Evolutionary conservation across 352 stramenopile genomes (phyloP), one percentile per base, ranked within the genome.

Genomic region (Globisporangium radiosum): DNA sequence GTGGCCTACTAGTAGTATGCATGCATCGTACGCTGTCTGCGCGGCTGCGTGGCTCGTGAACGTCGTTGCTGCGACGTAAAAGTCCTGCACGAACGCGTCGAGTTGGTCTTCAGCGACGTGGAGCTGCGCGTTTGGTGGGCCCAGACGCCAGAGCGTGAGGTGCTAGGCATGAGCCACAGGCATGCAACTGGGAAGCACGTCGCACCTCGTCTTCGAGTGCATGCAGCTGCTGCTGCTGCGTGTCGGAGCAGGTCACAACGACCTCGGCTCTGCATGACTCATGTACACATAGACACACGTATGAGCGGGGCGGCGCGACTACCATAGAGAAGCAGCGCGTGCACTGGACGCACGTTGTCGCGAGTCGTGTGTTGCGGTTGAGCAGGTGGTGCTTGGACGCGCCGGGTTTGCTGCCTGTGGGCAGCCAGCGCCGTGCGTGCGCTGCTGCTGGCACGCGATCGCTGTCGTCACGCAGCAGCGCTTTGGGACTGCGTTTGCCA

Each of bases 311-410:
- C 25, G 25, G 25, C 2, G 25, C 25, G 25, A 33, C 25, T 33
- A 33, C 25, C 25, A 33, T 3, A 33, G 25, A 33, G 25, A 33
- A 33, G 25, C 25, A 33, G 25, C 25, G 25, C 25, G 25, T 33
- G 25, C 25, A 33, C 25, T 33, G 25, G 25, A 33, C 25, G 25
- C 25, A 33, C 25, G 25, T 33, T 33, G 25, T 33, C 25, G 25
- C 25, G 25, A 33, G 25, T 33, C 25, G 25, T 33, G 25, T 33
- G 25, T 3, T 3, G 25, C 25, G 66, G 25, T 56, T 40, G 39
- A 56, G 36, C 47, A 62, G 63, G 54, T 89, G 79, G 54, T 89
- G 79, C 65, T 87, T 89, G 43, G 79, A 89, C 10, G 72, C 59
- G 15, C 76, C 75, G 3, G 76, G 73, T 38, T 56, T 69, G 37